These are phyloP conservation scores for Parmelia sp. DNA, from an alignment of 495 filamentous ascomycete genomes.

Conservation along the genomic window DNA sequence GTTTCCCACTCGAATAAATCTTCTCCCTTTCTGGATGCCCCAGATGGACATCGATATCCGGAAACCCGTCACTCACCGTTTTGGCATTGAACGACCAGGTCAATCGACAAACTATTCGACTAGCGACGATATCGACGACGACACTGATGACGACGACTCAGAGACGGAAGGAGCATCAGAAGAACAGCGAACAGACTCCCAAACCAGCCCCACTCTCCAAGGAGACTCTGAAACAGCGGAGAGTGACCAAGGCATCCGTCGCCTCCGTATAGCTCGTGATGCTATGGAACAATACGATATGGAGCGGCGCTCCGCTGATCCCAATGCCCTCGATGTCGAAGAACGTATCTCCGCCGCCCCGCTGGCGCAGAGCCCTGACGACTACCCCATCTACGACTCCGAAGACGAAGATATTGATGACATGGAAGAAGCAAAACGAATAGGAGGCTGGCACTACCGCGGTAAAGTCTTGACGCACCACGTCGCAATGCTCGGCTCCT, in stretches of 20 bases:
- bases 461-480: constrained; percentile 48
- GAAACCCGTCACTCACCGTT: constrained; percentile 76
- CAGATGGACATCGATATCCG: constrained; percentile 98
- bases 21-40: constrained; percentile 94
- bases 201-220: constrained; percentile 18
- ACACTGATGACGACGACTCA: constrained; percentile 52
- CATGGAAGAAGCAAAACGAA: constrained; percentile 64
- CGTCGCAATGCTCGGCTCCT: constrained; percentile 35
- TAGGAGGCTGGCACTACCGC: constrained; percentile 67
- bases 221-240: constrained; percentile 18
- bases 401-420: constrained; percentile 61
- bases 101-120: constrained; percentile 69
- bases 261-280: constrained; percentile 43
- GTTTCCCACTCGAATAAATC: constrained; percentile 79
- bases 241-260: constrained; percentile 29
- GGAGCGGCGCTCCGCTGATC: constrained; percentile 42
- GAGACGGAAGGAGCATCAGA: constrained; percentile 29
- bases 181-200: constrained; percentile 2
- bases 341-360: constrained; percentile 62
- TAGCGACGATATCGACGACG: constrained; percentile 60
- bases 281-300: constrained; percentile 41
- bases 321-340: constrained; percentile 63
- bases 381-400: constrained; percentile 88
- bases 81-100: constrained; percentile 77
- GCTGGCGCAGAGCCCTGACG: constrained; percentile 49